Conservation (phyloP, 2,329 filamentous ascomycete species). For the Biscogniauxia sp. region DNA sequence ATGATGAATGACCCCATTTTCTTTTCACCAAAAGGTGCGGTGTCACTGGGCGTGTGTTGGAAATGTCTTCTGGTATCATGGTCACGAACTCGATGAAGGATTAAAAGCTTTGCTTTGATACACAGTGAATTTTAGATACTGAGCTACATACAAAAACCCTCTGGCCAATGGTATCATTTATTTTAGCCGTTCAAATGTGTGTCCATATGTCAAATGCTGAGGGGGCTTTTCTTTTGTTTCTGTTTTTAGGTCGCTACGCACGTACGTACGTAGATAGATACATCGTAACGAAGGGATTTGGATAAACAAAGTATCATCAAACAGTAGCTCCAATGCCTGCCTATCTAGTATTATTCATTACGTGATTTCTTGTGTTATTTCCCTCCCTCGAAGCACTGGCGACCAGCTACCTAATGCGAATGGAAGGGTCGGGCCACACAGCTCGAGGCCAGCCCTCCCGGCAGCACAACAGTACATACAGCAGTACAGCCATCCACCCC, state of each 20-base stretch:
- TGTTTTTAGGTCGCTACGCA: not conserved
- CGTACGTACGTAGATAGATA: not conserved
- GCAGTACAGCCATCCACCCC: not conserved
- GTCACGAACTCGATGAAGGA: constrained; percentile 39
- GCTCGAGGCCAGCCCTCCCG: not conserved
- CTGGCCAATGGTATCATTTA: constrained; percentile 21
- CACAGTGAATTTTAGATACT: constrained; percentile 33
- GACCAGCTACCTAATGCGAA: not conserved
- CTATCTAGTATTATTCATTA: too few relatives aligned
- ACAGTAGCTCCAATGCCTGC: too few relatives aligned
- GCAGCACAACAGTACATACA: not conserved
- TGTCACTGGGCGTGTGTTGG: constrained; percentile 37
- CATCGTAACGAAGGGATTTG: not conserved
- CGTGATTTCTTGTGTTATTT: too few relatives aligned
- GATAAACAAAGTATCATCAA: too few relatives aligned
- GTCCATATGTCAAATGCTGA: not conserved
- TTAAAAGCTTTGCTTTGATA: constrained; percentile 40
- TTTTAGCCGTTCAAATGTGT: constrained; percentile 15
- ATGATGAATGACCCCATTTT: constrained; percentile 35
- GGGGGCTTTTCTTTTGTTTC: too few relatives aligned
- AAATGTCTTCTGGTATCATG: constrained; percentile 39
- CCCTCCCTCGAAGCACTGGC: too few relatives aligned
- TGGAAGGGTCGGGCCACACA: not conserved
- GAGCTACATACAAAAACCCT: constrained; percentile 17
- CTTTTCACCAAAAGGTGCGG: constrained; percentile 38